Conservation (phyloP, 768 basidiomycete species). For the Leucosporidium creatinivorum region DNA sequence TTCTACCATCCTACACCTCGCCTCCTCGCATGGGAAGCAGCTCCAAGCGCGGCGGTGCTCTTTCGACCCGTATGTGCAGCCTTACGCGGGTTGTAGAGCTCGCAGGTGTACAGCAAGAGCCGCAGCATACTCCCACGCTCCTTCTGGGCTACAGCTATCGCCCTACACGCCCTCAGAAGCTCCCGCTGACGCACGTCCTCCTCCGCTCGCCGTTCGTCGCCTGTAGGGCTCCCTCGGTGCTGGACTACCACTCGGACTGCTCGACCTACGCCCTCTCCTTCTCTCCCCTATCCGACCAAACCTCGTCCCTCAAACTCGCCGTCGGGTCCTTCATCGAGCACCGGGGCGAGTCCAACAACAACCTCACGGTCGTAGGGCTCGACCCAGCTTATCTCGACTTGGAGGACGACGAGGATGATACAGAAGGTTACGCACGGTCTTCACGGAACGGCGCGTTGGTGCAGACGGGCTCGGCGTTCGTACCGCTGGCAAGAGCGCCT, state of each 20-base stretch:
- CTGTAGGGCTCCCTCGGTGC: constrained; percentile 19
- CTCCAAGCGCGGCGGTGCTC: no score
- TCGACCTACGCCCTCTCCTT: constrained; percentile 31
- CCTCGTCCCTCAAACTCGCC: constrained; percentile 56
- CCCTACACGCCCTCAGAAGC: no score
- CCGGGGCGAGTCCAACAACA: constrained; percentile 50
- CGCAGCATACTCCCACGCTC: no score
- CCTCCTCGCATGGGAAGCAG: no score
- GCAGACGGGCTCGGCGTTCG: constrained; percentile 69
- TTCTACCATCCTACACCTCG: no score
- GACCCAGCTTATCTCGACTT: constrained; percentile 61
- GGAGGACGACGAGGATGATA: constrained; percentile 78
- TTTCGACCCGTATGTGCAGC: no score
- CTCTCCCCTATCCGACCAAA: constrained; percentile 30
- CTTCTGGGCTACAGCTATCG: no score
- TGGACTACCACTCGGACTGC: constrained; percentile 32
- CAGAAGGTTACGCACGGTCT: constrained; percentile 10
- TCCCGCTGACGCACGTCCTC: no score
- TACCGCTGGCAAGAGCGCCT: constrained; percentile 69
- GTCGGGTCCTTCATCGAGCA: constrained; percentile 71
- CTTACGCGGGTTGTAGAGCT: no score
- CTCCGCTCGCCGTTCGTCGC: background rate
- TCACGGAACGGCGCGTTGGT: constrained; percentile 9
- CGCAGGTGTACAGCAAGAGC: no score
- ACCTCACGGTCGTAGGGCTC: constrained; percentile 68